These are phyloP conservation scores for Epichloe aotearoae DNA, from an alignment of 2,329 filamentous ascomycete genomes.

Conservation along the genomic window DNA sequence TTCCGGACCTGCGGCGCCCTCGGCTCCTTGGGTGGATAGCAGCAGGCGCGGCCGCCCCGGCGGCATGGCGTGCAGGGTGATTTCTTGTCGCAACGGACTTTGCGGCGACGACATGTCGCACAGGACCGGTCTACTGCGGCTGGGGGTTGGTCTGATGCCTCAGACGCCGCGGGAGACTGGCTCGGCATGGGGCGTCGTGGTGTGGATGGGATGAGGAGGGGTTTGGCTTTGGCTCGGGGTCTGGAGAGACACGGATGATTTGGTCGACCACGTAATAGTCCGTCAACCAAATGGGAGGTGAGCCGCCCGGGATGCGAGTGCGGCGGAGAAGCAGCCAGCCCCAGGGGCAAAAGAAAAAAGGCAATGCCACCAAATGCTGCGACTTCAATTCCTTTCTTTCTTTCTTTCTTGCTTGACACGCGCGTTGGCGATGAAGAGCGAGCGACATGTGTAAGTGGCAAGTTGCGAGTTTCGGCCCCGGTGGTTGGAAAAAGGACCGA, in stretches of 20 bases:
- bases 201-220: too few species aligned
- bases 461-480: background rate
- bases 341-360: too few species aligned
- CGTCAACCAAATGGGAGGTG: too few species aligned
- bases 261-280: too few species aligned
- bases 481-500: background rate
- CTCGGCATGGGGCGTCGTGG: background rate
- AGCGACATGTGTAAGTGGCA: background rate
- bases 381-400: too few species aligned
- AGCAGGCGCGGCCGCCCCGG: slow-evolving; percentile 24
- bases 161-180: background rate
- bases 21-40: slow-evolving; percentile 16
- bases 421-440: too few species aligned
- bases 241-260: too few species aligned
- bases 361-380: too few species aligned
- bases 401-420: too few species aligned
- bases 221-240: too few species aligned
- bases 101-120: slow-evolving; percentile 33
- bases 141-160: background rate
- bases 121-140: slow-evolving; percentile 18
- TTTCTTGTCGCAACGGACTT: slow-evolving; percentile 61
- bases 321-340: too few species aligned
- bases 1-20: slow-evolving; percentile 15
- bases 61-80: slow-evolving; percentile 58
- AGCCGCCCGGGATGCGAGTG: too few species aligned